A percentile compares a stretch with the other conserved stretches of the same genome.
Evolutionary conservation across 1,284 basidiomycete species (phyloP).

Genomic region (Rhodofomes roseus): DNA sequence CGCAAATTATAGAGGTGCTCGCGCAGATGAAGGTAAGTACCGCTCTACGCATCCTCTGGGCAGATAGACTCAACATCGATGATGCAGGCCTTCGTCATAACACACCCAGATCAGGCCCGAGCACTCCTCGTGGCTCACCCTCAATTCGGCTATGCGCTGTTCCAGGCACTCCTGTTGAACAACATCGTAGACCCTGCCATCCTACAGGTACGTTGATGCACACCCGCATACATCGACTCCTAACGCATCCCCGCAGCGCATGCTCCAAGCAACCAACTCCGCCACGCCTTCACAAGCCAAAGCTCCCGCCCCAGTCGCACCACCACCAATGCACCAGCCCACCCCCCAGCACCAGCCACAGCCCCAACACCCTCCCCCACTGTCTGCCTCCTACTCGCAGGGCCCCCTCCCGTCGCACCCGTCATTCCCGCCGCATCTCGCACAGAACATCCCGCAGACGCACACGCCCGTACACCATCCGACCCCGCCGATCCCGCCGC

Average conservation of each 20-base stretch:
- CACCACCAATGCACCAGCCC: slow-evolving; percentile 7
- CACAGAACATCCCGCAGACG: slow-evolving; percentile 22
- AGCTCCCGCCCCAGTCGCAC: slow-evolving; percentile 5
- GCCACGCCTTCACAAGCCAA: background rate
- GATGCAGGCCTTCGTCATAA: slow-evolving; percentile 88
- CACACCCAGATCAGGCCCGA: slow-evolving; percentile 88
- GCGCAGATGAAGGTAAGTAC: slow-evolving; percentile 90
- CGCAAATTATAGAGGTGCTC: slow-evolving; percentile 91
- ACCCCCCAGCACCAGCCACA: slow-evolving; percentile 24
- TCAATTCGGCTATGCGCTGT: slow-evolving; percentile 93
- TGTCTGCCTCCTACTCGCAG: slow-evolving; percentile 20
- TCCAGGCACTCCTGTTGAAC: slow-evolving; percentile 93
- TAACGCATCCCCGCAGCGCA: slow-evolving; percentile 39
- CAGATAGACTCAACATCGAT: too few species aligned
- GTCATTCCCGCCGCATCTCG: slow-evolving; percentile 27
- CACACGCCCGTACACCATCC: slow-evolving; percentile 27
- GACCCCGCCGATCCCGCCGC: slow-evolving; percentile 23
- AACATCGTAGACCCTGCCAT: slow-evolving; percentile 91
- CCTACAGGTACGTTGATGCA: slow-evolving; percentile 47
- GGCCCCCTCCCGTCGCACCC: slow-evolving; percentile 32
- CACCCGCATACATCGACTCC: background rate
- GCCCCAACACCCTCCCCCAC: slow-evolving; percentile 22
- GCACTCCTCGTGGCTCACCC: slow-evolving; percentile 81
- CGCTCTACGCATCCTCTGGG: background rate
- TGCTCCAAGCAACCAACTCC: slow-evolving; percentile 47